Conservation (phyloP, 768 basidiomycete genomes). For the Roridomyces roridus region DNA sequence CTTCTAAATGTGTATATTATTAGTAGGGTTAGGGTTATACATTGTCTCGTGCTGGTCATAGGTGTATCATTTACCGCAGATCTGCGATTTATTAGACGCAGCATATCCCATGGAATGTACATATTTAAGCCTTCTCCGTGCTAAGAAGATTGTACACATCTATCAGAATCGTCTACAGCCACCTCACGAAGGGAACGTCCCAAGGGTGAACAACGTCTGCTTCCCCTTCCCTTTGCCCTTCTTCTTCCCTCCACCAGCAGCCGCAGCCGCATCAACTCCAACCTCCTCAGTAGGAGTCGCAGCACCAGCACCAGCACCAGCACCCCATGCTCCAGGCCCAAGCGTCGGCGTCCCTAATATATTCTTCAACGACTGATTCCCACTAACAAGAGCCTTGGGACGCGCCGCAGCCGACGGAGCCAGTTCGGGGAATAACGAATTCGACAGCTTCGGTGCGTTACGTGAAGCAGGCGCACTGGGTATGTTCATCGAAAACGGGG, state of each 20-base stretch:
- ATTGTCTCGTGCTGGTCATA: no score
- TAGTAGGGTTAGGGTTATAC: background rate
- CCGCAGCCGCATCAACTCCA: conserved; percentile 59
- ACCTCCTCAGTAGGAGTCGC: conserved; percentile 39
- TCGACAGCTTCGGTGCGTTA: conserved; percentile 53
- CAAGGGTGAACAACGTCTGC: conserved; percentile 79
- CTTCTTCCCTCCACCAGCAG: conserved; percentile 55
- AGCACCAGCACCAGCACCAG: conserved; percentile 19
- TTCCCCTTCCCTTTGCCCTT: conserved; percentile 86
- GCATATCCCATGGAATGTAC: no score
- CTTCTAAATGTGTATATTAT: background rate
- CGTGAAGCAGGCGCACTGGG: conserved; percentile 10
- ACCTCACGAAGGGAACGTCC: conserved; percentile 49
- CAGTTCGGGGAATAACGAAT: conserved; percentile 72
- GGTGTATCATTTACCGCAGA: no score
- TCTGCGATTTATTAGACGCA: no score
- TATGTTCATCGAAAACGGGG: conserved; percentile 16
- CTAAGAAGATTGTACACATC: no score
- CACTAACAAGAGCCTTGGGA: conserved; percentile 54
- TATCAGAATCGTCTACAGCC: background rate
- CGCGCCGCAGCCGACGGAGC: conserved; percentile 51
- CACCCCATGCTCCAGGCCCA: conserved; percentile 47
- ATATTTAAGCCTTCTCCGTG: no score
- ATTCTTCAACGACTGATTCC: conserved; percentile 71
- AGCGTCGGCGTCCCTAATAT: conserved; percentile 61